phyloP scores from a whole-genome alignment of 495 filamentous ascomycete genomes.

The Penicillium flavigenum region DNA sequence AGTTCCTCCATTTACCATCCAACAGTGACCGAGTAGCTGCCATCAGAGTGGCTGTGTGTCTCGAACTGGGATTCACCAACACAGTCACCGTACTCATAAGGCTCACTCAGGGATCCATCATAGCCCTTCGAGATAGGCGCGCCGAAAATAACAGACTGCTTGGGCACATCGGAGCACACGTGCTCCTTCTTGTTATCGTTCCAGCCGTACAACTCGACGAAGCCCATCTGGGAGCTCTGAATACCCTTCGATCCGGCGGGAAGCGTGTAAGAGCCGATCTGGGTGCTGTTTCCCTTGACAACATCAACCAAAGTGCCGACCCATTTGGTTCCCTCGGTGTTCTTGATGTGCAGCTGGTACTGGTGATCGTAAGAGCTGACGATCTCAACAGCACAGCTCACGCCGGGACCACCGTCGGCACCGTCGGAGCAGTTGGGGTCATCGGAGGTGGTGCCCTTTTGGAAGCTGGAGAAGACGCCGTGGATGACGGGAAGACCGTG shows the following conservation, averaged over 20 bases:
- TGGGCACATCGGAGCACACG: slow-evolving; percentile 21
- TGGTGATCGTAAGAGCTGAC: slow-evolving; percentile 14
- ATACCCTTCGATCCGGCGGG: slow-evolving; percentile 24
- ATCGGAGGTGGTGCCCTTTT: slow-evolving; percentile 21
- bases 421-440: slow-evolving; percentile 29
- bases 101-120: slow-evolving; percentile 13
- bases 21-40: slow-evolving; percentile 21
- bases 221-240: slow-evolving; percentile 21
- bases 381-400: slow-evolving; percentile 30
- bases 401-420: slow-evolving; percentile 31
- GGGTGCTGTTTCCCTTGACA: slow-evolving; percentile 17
- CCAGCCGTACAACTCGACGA: slow-evolving; percentile 34
- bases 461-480: slow-evolving; percentile 34
- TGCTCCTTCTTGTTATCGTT: slow-evolving; percentile 19
- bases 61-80: slow-evolving; percentile 26
- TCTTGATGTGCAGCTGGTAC: slow-evolving; percentile 26
- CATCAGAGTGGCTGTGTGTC: slow-evolving; percentile 8
- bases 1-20: slow-evolving; percentile 22
- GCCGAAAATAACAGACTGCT: slow-evolving; percentile 22
- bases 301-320: slow-evolving; percentile 28
- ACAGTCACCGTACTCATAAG: slow-evolving; percentile 37
- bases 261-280: slow-evolving; percentile 29
- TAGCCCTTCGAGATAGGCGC: slow-evolving; percentile 16
- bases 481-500: slow-evolving; percentile 24
- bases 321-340: slow-evolving; percentile 29